Conservation (phyloP, 2,329 filamentous ascomycete genomes). For the Pseudocercospora eumusae region DNA sequence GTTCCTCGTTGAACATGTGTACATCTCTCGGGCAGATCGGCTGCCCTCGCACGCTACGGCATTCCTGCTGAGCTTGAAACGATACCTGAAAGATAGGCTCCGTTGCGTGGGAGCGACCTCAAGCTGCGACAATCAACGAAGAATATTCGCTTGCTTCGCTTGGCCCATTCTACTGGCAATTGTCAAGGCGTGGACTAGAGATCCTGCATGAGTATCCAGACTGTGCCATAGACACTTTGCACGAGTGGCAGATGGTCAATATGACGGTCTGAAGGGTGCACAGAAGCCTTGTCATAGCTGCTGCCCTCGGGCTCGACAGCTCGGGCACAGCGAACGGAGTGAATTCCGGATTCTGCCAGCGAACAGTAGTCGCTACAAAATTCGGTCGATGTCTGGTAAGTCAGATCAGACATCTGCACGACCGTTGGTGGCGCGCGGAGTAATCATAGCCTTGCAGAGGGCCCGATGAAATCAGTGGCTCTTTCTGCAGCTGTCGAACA, state of each 20-base stretch:
- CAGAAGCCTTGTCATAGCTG: constrained; percentile 8
- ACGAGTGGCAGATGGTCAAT: not conserved
- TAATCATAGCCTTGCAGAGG: not conserved
- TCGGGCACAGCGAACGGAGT: not conserved
- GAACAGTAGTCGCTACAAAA: not conserved
- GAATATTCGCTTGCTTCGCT: not conserved
- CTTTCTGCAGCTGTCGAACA: not conserved
- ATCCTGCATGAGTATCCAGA: not conserved
- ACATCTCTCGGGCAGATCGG: not conserved
- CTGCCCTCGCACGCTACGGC: constrained; percentile 10
- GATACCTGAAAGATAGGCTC: not conserved
- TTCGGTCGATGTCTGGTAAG: not conserved
- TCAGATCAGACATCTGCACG: not conserved
- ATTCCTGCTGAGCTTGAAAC: constrained; percentile 9
- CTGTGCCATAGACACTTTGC: not conserved
- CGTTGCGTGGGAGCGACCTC: not conserved
- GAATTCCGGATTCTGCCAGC: not conserved
- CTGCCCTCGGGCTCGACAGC: not conserved
- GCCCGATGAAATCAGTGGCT: not conserved
- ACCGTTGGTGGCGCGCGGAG: not conserved
- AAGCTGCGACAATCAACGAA: not conserved
- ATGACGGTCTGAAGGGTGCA: not conserved
- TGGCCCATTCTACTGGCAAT: not conserved
- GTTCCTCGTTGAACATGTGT: not conserved
- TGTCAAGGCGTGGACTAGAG: not conserved